Conservation (phyloP, 495 filamentous ascomycete genomes). For the Trichoderma parareesei region DNA sequence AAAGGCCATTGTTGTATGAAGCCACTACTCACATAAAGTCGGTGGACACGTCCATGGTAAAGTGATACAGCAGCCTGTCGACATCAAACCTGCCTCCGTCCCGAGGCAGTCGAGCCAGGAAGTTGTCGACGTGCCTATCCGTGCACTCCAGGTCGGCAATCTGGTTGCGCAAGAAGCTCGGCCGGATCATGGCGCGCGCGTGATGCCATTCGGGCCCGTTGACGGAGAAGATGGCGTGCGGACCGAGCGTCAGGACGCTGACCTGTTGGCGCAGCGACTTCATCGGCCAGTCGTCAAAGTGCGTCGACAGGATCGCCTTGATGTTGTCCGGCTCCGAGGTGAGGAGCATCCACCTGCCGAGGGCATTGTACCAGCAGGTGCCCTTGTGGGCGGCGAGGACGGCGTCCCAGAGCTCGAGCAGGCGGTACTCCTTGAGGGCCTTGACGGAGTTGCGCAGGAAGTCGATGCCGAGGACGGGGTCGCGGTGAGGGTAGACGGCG, state of each 20-base stretch:
- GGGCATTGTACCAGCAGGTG: conserved; percentile 25
- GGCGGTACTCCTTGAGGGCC: conserved; percentile 20
- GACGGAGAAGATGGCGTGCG: conserved; percentile 54
- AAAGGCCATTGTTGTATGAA: too few species aligned
- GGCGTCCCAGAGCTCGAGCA: conserved; percentile 20
- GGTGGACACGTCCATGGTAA: conserved; percentile 60
- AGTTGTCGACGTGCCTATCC: conserved; percentile 47
- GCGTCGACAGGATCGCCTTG: conserved; percentile 57
- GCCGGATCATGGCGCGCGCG: conserved; percentile 36
- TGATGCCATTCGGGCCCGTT: conserved; percentile 62
- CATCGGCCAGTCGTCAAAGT: conserved; percentile 53
- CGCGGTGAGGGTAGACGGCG: conserved; percentile 29
- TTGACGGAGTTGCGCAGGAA: conserved; percentile 22
- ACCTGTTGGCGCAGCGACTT: conserved; percentile 24
- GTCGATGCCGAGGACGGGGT: conserved; percentile 37
- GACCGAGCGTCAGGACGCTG: conserved; percentile 28
- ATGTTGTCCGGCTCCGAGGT: conserved; percentile 71
- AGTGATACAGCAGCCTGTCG: conserved; percentile 47
- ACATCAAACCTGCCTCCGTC: conserved; percentile 48
- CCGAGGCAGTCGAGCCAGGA: conserved; percentile 38
- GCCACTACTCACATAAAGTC: conserved; percentile 43
- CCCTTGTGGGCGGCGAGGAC: conserved; percentile 21
- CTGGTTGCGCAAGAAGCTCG: conserved; percentile 42
- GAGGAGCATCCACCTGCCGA: conserved; percentile 27
- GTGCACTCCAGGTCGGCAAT: conserved; percentile 45